Base-by-base conservation (phyloP, 169 alveolate genomes). In the Plasmodium berghei region DNA sequence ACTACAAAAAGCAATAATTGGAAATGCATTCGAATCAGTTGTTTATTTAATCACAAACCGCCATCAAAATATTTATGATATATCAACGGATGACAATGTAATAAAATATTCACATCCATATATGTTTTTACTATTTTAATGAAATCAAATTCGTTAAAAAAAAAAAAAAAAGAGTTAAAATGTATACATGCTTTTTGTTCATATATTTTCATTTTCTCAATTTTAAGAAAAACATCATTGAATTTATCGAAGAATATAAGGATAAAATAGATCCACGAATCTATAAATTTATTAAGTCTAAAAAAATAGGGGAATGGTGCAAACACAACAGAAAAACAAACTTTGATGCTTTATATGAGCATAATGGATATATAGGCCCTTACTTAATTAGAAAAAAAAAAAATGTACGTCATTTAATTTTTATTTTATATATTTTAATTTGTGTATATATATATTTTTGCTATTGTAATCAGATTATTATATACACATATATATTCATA, bases 1-100 rank as follows among this genome's bases (percentile, higher is more conserved):
- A 18, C 10, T 80, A 58, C 90, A 80, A 16, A 80, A 80, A 52
- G 90, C 90, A 5, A 55, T 80, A 4, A 64, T 80, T 80, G 90
- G 90, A 46, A 80, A 80, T 55, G 75, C 90, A 1, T 80, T 66
- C 62, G 90, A 80, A 46, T 71, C 90, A 45, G 75, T 66, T 55
- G 72, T 52, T 24, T 80, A 64, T 71, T 70, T 80, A 22, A 71
- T 66, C 14, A 3, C 52, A 3, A 69, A 80, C 14, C 59, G 52
- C 0, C 72, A 26, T 46, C 90, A 80, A 52, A 80, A 55, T 67
- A 46, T 80, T 9, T 59, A 66, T 24, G 90, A 80, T 59, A 55
- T 80, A 12, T 49, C 72, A 42, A 80, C 90, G 55, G 80, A 80
- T 55, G 80, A 66, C 26, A 66, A 66, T 0, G 90, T 80, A 80